These are phyloP conservation scores for Albugo candida DNA, from an alignment of 352 stramenopile genomes.

Conservation along the genomic window DNA sequence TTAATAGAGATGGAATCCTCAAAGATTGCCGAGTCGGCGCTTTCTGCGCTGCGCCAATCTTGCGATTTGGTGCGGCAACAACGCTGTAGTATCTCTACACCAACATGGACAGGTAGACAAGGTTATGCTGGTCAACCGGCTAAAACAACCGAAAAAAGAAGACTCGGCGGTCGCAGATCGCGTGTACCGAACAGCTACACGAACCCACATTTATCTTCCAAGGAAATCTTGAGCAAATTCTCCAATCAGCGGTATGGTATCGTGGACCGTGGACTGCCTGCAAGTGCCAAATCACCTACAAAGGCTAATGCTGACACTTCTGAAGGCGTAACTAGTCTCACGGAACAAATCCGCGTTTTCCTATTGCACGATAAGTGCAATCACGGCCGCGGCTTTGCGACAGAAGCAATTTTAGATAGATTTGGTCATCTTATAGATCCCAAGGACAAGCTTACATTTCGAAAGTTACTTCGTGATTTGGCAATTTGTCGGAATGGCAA, in stretches of 20 bases:
- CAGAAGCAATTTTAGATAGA: constrained; percentile 70
- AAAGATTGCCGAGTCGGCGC: constrained; percentile 75
- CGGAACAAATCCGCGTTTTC: constrained; percentile 18
- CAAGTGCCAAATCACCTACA: constrained; percentile 12
- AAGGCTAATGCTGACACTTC: constrained; percentile 65
- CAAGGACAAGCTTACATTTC: constrained; percentile 80
- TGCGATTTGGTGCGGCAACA: constrained; percentile 51
- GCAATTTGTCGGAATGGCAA: constrained; percentile 38
- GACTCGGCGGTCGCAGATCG: constrained; percentile 24
- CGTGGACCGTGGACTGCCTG: constrained; percentile 1
- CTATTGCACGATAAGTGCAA: constrained; percentile 8
- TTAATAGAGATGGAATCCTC: constrained; percentile 84
- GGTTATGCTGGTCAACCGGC: constrained; percentile 43
- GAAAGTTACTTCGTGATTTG: constrained; percentile 68
- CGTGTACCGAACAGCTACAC: constrained; percentile 16
- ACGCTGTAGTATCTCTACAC: constrained; percentile 31
- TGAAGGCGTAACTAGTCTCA: constrained; percentile 15
- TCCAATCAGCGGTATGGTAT: neutral
- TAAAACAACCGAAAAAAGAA: constrained; percentile 14
- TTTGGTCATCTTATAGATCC: constrained; percentile 69
- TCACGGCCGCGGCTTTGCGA: constrained; percentile 45
- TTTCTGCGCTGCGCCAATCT: constrained; percentile 62
- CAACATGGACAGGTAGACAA: constrained; percentile 57
- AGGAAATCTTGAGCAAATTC: constrained; percentile 52
- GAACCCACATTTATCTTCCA: constrained; percentile 21